Evolutionary conservation across 2,329 filamentous ascomycete genomes (phyloP), one percentile per base, ranked within the genome.

Genomic region (Colletotrichum caudatum): DNA sequence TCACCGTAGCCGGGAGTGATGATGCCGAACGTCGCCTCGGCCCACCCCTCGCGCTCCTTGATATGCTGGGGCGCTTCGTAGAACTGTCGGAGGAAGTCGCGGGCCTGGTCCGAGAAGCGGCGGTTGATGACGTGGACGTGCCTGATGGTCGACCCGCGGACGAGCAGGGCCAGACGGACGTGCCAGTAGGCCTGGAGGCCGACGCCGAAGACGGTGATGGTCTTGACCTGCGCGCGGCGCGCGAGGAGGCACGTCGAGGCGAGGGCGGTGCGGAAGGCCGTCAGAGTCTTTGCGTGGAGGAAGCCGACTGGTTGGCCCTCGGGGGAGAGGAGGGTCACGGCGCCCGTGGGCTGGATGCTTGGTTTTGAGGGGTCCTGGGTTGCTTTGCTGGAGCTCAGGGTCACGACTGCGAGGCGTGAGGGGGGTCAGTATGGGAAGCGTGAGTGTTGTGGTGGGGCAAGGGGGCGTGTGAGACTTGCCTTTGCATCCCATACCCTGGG

Each of bases 121-220:
- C 93, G 91, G 77, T 95, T 97, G 78, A 97, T 91, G 77, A 98
- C 91, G 81, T 95, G 92, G 59, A 98, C 88, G 70, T 92, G 89
- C 76, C 91, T 91, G 76, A 97, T 91, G 26, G 94, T 93, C 57
- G 83, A 66, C 1, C 89, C 89, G 29, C 88, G 92, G 61, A 96
- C 86, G 74, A 95, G 86, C 14, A 98, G 86, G 0, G 95, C 92
- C 5, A 98, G 87, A 0, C 94, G 91, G 54, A 97, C 90, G 79
- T 98, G 95, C 95, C 95, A 98, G 83, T 95, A 97, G 16, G 95
- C 95, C 83, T 98, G 95, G 76, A 92, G 90, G 57, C 95, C 95
- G 44, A 92, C 91, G 33, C 95, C 95, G 79, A 98, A 98, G 64
- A 97, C 92, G 18, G 92, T 91, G 14, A 98, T 78, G 18, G 91